phyloP scores from a whole-genome alignment of 495 filamentous ascomycete genomes.

The Penicillium robsamsonii region DNA sequence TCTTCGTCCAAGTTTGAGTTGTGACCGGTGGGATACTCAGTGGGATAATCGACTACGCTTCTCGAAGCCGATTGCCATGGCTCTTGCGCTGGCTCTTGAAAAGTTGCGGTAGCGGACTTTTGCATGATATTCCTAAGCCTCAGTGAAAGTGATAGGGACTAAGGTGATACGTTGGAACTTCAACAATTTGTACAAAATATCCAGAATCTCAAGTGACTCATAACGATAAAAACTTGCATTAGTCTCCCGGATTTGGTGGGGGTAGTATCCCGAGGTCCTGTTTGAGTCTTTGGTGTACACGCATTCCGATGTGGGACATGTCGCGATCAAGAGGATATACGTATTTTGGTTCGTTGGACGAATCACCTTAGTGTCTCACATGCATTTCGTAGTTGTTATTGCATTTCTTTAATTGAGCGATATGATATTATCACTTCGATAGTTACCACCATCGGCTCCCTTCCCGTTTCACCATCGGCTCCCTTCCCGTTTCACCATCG shows the following conservation, averaged over 20 bases:
- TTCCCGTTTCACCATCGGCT: too few species aligned
- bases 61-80: constrained; percentile 3
- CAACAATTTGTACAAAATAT: neutral
- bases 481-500: neutral
- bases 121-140: neutral
- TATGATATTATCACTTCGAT: neutral
- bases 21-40: neutral
- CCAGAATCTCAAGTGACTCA: neutral
- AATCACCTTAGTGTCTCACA: neutral
- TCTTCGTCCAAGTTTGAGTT: constrained; percentile 10
- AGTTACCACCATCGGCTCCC: neutral
- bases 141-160: neutral
- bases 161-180: neutral
- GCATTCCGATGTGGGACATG: too few species aligned
- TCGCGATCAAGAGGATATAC: too few species aligned
- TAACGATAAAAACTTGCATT: neutral
- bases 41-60: neutral
- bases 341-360: neutral
- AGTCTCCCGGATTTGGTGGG: neutral
- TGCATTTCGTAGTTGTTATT: too few species aligned
- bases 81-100: constrained; percentile 1
- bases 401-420: neutral
- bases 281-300: too few species aligned
- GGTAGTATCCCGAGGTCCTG: too few species aligned
- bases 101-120: neutral